A percentile compares a stretch with the other conserved stretches of the same genome.
These are phyloP conservation scores for Podospora sp. DNA, from an alignment of 495 filamentous ascomycete genomes.

Conservation along the genomic window DNA sequence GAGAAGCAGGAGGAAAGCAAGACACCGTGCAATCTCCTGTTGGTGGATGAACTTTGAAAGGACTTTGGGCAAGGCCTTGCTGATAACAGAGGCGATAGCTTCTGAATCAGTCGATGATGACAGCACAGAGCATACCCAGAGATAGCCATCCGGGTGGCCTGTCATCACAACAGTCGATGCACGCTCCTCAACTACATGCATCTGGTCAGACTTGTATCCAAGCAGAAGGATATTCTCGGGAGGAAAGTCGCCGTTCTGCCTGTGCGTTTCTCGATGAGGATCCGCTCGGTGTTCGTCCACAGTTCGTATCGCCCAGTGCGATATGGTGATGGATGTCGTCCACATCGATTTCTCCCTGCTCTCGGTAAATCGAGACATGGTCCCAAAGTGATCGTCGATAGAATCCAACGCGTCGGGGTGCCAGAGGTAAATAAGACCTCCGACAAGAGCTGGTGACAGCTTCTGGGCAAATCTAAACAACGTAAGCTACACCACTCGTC, in stretches of 20 bases:
- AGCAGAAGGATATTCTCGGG: conserved; percentile 21
- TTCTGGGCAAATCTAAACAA: conserved; percentile 10
- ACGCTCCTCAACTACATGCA: conserved; percentile 19
- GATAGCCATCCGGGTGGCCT: conserved; percentile 12
- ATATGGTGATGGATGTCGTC: conserved; percentile 23
- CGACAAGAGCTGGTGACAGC: conserved; percentile 9
- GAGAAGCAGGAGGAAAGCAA: conserved; percentile 20
- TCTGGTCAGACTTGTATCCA: conserved; percentile 6
- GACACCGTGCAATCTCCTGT: conserved; percentile 19
- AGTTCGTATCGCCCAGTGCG: conserved; percentile 22
- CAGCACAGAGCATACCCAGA: conserved; percentile 20
- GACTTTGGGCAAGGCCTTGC: background rate
- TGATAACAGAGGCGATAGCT: background rate
- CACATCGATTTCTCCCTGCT: conserved; percentile 14
- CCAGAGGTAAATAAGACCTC: conserved; percentile 21
- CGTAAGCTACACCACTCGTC: background rate
- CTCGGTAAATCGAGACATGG: conserved; percentile 21
- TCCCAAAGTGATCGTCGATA: conserved; percentile 22
- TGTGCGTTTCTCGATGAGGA: conserved; percentile 5
- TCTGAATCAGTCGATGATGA: conserved; percentile 1
- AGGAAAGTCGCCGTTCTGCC: conserved; percentile 24
- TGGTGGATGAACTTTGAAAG: conserved; percentile 22
- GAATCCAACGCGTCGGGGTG: conserved; percentile 19
- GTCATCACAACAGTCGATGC: conserved; percentile 19
- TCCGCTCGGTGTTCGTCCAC: conserved; percentile 6